Conservation (phyloP, 306 rosid species). For the Cicer cuneatum region DNA sequence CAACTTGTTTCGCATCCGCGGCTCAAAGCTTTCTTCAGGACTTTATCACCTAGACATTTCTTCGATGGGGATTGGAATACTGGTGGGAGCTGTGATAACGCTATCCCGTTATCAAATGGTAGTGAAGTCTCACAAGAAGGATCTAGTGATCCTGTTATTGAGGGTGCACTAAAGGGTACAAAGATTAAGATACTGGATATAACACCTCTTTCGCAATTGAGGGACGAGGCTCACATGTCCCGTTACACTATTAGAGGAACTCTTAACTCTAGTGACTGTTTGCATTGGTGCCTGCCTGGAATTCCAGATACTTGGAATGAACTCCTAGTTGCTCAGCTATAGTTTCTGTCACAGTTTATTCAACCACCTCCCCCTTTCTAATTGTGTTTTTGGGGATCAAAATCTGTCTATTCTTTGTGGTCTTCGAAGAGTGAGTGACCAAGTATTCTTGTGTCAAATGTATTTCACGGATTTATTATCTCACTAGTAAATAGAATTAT, state of each 20-base stretch:
- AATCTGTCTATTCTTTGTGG: slow-evolving; percentile 51
- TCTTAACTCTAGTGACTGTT: slow-evolving; percentile 71
- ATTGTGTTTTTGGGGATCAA: slow-evolving; percentile 21
- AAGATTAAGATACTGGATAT: slow-evolving; percentile 78
- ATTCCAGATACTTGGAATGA: slow-evolving; percentile 96
- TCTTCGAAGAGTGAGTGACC: slow-evolving; percentile 39
- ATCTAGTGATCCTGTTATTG: slow-evolving; percentile 63
- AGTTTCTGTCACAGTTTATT: slow-evolving; percentile 39
- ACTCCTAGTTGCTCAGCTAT: slow-evolving; percentile 79
- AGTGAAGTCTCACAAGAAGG: slow-evolving; percentile 68
- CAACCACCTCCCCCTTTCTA: slow-evolving; percentile 1
- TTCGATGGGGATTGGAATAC: slow-evolving; percentile 92
- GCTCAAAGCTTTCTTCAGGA: slow-evolving; percentile 86
- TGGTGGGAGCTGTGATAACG: slow-evolving; percentile 83
- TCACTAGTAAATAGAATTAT: slow-evolving; percentile 21
- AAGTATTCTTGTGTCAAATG: slow-evolving; percentile 36
- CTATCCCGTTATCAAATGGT: slow-evolving; percentile 68
- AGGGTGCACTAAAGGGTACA: slow-evolving; percentile 80
- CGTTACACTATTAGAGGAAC: slow-evolving; percentile 68
- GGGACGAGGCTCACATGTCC: slow-evolving; percentile 94
- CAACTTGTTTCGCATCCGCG: slow-evolving; percentile 67
- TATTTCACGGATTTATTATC: slow-evolving; percentile 30
- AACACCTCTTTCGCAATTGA: slow-evolving; percentile 79
- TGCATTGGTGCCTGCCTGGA: slow-evolving; percentile 97
- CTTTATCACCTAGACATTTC: slow-evolving; percentile 89